Percentiles rank a stretch among this genome's conserved stretches.
Conservation (phyloP, 2,329 filamentous ascomycete genomes). For the Aspergillus clavatus region DNA sequence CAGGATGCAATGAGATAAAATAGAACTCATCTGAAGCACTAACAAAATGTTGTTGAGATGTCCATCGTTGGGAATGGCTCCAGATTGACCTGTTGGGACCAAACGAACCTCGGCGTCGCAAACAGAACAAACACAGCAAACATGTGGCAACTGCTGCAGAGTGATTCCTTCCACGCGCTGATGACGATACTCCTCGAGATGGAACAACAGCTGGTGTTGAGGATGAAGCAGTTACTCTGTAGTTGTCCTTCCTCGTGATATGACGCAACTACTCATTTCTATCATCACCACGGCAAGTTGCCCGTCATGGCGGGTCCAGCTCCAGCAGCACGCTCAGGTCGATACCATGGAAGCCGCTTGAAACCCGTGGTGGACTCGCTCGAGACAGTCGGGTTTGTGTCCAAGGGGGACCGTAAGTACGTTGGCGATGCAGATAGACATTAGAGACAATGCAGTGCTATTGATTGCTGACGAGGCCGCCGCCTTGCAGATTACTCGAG, state of each 20-base stretch:
- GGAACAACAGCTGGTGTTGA: too few relatives aligned
- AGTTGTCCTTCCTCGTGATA: not conserved
- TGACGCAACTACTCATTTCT: constrained; percentile 5
- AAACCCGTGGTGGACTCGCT: constrained; percentile 74
- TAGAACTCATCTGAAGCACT: too few relatives aligned
- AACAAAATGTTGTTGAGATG: not conserved
- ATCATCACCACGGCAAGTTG: not conserved
- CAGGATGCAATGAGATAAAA: too few relatives aligned
- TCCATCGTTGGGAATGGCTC: constrained; percentile 4
- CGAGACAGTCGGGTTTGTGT: constrained; percentile 77
- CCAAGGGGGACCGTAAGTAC: constrained; percentile 84
- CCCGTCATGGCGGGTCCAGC: constrained; percentile 18
- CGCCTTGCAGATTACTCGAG: constrained; percentile 59
- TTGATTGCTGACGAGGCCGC: constrained; percentile 10
- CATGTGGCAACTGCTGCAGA: constrained; percentile 8
- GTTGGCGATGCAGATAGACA: constrained; percentile 2
- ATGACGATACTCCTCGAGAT: too few relatives aligned
- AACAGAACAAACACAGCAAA: constrained; percentile 26
- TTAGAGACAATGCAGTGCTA: not conserved
- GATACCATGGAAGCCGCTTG: constrained; percentile 45
- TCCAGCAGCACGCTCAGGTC: constrained; percentile 17
- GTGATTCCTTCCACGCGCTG: not conserved
- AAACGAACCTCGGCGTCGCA: not conserved
- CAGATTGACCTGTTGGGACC: not conserved
- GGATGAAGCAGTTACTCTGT: too few relatives aligned